Base-by-base conservation (phyloP, 2,329 filamentous ascomycete genomes). In the Catunica adiposa region DNA sequence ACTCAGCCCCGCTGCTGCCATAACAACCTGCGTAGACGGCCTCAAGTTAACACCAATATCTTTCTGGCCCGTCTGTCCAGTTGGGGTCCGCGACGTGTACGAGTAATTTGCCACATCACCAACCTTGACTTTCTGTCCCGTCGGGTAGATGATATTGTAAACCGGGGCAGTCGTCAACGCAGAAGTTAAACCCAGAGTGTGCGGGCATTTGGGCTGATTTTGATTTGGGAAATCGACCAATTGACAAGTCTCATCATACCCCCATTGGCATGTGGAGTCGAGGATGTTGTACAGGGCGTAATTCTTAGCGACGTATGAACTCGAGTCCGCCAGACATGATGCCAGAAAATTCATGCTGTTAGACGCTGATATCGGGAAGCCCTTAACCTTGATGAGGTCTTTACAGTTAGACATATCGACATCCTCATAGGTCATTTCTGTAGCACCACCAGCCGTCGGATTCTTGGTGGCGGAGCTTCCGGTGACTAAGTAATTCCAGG, bases 401-500 rank as follows among this genome's bases (percentile, higher is more conserved):
- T 66, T 63, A 65, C 78, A 82, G 56, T 74, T 68, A 52, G 67
- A 67, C 58, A 72, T 67, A 57, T 70, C 65, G 54, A 75, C 71
- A 34, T 69, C 65, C 63, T 76, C 69, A 63, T 71, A 79, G 44
- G 71, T 65, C 69, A 79, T 78, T 40, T 66, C 62, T 46, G 76
- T 66, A 52, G 72, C 71, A 48, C 77, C 77, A 57, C 76, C 77
- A 37, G 63, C 57, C 2, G 69, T 66, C 14, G 76, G 76, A 52
- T 69, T 63, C 14, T 69, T 63, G 6, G 65, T 67, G 42, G 77
- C 78, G 11, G 70, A 68, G 59, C 70, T 62, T 60, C 77, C 77
- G 34, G 70, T 75, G 61, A 66, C 65, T 42, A 81, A 74, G 62
- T 75, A 74, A 69, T 78, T 79, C 75, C 76, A 81, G 52, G 77